Base-by-base conservation (phyloP, 164 flowering plant genomes). In the Annona squamosa region DNA sequence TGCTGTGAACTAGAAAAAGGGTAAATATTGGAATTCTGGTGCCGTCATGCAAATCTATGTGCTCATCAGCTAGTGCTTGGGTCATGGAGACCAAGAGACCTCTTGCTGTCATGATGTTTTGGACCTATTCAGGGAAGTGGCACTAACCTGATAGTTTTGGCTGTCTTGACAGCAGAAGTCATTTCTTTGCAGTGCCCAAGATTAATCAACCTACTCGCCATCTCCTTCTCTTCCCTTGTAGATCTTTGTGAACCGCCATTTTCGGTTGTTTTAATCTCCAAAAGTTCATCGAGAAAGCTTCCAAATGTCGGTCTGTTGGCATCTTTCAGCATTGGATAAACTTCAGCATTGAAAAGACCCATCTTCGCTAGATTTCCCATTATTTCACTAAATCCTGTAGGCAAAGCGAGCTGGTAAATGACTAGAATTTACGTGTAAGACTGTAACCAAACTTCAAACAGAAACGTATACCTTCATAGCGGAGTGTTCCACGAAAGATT, bases 401-500 rank as follows among this genome's bases (percentile, higher is more conserved):
- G 63, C 13, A 61, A 48, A 48, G 66, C 61, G 75, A 67, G 26
- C 4, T 71, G n/a, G 48, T 73, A 62, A 63, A 61, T 48, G 17
- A 70, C 18, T 59, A 37, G 48, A 47, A 68, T 13, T 26, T 26
- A 26, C 37, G 37, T 26, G 37, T 26, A 26, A 26, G 37, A 26
- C n/a, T 42, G 44, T 13, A 57, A 73, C 57, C 9, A 48, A 71
- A 62, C 7, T 57, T 43, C 62, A 68, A 37, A 65, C 71, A 1
- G 52, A 18, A 73, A 44, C 61, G 3, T 81, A 47, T 85, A 74
- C 99, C 99, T 96, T 93, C 97, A 71, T 91, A 96, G 72, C 99
- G 93, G 44, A 96, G 90, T 69, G 99, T 96, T 81, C 95, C 99
- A 63, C 99, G 93, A 73, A 96, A 96, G 67, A 96, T 80, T 68